These are phyloP conservation scores for Sphaerobolus stellatus DNA, from an alignment of 1,284 basidiomycete genomes.

Conservation along the genomic window DNA sequence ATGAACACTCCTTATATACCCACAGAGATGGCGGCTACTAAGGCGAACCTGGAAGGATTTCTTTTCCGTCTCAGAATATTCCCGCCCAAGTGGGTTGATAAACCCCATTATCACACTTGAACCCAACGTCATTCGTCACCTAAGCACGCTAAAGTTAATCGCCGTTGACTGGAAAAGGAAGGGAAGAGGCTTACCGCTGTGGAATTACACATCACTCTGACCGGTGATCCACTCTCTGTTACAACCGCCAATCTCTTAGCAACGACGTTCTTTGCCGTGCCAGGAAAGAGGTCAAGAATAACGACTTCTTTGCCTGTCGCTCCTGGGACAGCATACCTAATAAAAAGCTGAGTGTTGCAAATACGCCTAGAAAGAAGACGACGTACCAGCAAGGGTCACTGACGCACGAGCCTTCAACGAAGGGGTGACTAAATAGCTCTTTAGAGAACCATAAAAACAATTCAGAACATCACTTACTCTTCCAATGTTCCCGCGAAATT, in stretches of 20 bases:
- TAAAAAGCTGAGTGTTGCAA: background rate
- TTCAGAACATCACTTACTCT: slow-evolving; percentile 40
- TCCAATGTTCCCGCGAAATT: slow-evolving; percentile 52
- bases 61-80: background rate
- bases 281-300: slow-evolving; percentile 56
- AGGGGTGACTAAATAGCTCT: slow-evolving; percentile 37
- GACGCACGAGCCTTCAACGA: slow-evolving; percentile 57
- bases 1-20: background rate
- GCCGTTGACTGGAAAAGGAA: background rate
- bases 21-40: background rate
- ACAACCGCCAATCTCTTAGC: slow-evolving; percentile 45
- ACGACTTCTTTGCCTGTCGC: slow-evolving; percentile 59
- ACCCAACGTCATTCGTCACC: slow-evolving; percentile 53
- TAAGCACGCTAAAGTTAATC: slow-evolving; percentile 19
- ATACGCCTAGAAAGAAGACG: background rate
- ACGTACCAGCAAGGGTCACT: slow-evolving; percentile 52
- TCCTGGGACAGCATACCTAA: slow-evolving; percentile 44
- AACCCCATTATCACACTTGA: slow-evolving; percentile 52
- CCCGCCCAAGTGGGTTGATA: slow-evolving; percentile 30
- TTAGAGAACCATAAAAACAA: background rate
- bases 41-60: too few relatives aligned
- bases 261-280: slow-evolving; percentile 50
- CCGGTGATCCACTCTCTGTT: slow-evolving; percentile 44
- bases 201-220: slow-evolving; percentile 56
- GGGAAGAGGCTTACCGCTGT: slow-evolving; percentile 39